Conservation (phyloP, 306 rosid genomes). For the Chamaecrista fasciculata region DNA sequence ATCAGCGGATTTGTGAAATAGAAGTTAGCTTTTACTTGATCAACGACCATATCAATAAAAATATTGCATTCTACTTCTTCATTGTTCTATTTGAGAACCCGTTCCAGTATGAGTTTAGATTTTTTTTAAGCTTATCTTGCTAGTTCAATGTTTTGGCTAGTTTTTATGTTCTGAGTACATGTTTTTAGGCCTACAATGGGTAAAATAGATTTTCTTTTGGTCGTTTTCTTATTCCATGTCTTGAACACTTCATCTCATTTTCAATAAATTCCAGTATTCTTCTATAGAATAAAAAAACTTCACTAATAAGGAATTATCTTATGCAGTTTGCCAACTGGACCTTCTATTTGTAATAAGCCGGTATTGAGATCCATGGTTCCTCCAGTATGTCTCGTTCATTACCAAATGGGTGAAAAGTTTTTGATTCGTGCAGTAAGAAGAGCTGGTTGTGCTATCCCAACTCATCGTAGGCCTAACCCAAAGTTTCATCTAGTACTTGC, state of each 20-base stretch:
- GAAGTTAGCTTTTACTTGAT: not conserved
- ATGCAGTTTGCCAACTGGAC: conserved; percentile 49
- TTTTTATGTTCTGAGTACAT: not conserved
- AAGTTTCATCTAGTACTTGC: conserved; percentile 37
- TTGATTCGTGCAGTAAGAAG: conserved; percentile 46
- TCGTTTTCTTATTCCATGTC: not conserved
- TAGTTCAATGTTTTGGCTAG: conserved; percentile 9
- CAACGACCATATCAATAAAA: not conserved
- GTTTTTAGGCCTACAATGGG: not conserved
- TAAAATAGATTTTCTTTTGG: not conserved
- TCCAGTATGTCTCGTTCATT: conserved; percentile 39
- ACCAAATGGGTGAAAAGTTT: conserved; percentile 44
- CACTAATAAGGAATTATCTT: conserved; percentile 33
- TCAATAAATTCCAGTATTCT: not conserved
- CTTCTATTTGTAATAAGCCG: conserved; percentile 46
- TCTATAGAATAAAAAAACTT: conserved; percentile 15
- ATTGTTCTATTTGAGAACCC: not conserved
- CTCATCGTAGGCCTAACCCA: conserved; percentile 39
- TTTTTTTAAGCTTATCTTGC: conserved; percentile 6
- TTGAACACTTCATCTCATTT: conserved; percentile 7
- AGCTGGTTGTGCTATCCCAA: conserved; percentile 32
- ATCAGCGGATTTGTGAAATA: not conserved
- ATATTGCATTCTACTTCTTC: not conserved
- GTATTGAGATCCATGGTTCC: conserved; percentile 49
- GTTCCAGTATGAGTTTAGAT: not conserved